Evolutionary conservation across 257 asterid species (phyloP), one percentile per base, ranked within the genome.

Genomic region (Nicotiana knightiana): DNA sequence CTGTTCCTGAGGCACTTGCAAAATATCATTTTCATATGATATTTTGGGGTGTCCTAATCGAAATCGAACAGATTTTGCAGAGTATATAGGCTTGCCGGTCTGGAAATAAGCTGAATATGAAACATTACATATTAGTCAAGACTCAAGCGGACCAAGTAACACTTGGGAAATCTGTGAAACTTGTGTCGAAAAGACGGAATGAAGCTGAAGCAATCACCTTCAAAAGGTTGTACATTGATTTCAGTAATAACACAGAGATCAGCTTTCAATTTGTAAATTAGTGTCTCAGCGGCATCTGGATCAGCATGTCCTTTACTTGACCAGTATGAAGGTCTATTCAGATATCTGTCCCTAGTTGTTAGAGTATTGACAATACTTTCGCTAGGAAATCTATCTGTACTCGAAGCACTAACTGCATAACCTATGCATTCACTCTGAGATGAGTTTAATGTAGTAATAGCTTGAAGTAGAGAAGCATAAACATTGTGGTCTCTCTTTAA

Each of bases 251-350:
- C 87, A 91, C 97, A 94, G 81, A 94, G 81, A 64, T 95, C 90
- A n/a, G 90, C 82, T 80, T 85, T 82, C 33, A 94, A 86, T 83
- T 89, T 93, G 85, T 94, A 96, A 33, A 90, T 82, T 58, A 96
- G 85, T 4, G 90, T 90, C 93, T 96, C 99, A 0, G 98, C 91
- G 33, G 86, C 92, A 83, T 78, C 84, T 35, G 95, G 95, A 87
- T 94, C 75, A 51, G 83, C 86, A 30, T 96, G 92, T 66, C 98
- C 98, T 89, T 83, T 86, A 85, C 99, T 94, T 35, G 99, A 96
- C 98, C 97, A 94, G 88, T 94, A 94, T 6, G 93, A 93, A 76
- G 92, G 90, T 85, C 93, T 82, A 71, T 86, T 58, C 2, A 78
- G 32, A 80, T 85, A 84, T 77, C 90, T 86, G 80, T 89, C 95